These are phyloP conservation scores for Coccomyxa sp. DNA, from an alignment of 139 green algal species.

Conservation along the genomic window DNA sequence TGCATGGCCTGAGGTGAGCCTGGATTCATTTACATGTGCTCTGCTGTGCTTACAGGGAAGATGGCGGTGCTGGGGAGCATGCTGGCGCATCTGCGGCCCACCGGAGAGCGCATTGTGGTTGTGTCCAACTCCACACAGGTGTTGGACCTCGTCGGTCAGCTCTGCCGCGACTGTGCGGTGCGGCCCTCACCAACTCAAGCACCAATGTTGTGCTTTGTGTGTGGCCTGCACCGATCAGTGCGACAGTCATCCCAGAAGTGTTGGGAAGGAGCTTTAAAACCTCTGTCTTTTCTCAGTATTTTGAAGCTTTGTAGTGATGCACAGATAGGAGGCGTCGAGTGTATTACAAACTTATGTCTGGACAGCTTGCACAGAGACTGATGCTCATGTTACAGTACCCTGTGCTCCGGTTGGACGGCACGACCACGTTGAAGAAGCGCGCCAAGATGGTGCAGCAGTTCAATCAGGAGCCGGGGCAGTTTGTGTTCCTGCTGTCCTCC, in stretches of 20 bases:
- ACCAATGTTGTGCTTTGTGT: neutral
- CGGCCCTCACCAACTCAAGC: neutral
- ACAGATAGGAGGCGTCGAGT: too few relatives aligned
- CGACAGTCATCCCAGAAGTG: too few relatives aligned
- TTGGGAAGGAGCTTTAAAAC: neutral
- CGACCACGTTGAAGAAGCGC: slow-evolving; percentile 86
- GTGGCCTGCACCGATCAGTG: neutral
- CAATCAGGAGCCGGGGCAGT: slow-evolving; percentile 65
- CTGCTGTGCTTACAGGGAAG: slow-evolving; percentile 36
- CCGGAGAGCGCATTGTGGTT: slow-evolving; percentile 81
- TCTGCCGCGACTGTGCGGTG: slow-evolving; percentile 74
- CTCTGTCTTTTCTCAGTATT: too few relatives aligned
- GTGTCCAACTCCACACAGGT: slow-evolving; percentile 93
- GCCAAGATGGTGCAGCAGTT: slow-evolving; percentile 88
- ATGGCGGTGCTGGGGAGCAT: slow-evolving; percentile 80
- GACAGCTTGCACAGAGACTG: too few relatives aligned
- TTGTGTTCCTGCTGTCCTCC: slow-evolving; percentile 94
- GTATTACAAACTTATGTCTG: too few relatives aligned
- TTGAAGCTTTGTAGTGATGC: too few relatives aligned
- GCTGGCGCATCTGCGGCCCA: slow-evolving; percentile 77
- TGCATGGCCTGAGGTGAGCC: too few relatives aligned
- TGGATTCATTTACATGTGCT: too few relatives aligned
- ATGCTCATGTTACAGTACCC: slow-evolving; percentile 55
- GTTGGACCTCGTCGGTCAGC: slow-evolving; percentile 80
- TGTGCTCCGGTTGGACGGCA: slow-evolving; percentile 87